Base-by-base conservation (phyloP, 495 filamentous ascomycete species). In the Trichoderma erinaceum region DNA sequence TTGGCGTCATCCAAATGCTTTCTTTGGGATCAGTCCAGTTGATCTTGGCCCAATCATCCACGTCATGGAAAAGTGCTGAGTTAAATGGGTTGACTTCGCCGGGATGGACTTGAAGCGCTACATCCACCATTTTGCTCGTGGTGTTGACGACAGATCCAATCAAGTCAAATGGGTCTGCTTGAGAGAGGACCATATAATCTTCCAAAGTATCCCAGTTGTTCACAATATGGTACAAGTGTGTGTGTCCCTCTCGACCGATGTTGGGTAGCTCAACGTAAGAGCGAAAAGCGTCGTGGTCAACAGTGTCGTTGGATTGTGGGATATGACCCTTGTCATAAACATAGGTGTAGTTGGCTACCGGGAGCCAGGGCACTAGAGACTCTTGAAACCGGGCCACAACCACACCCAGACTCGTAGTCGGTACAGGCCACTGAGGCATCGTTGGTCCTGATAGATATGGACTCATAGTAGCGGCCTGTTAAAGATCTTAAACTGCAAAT, bases 1-100 rank as follows among this genome's bases (percentile, higher is more conserved):
- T 61, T 4, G 56, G 4, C 7, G 56, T 61, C 3, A 61, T 61
- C 56, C 56, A 61, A 23, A 61, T 61, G 56, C 56, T 61, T 61
- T 61, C 56, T 16, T 61, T 61, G 29, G 56, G 56, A 32, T 32
- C 27, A 4, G 56, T 61, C 56, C 56, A 61, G 12, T 61, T 61
- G 56, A 61, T 61, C 56, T 61, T 61, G 10, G 25, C 56, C 56
- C 56, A 61, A 32, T 61, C 56, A 61, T 61, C 12, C 1, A 61
- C 27, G 15, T 61, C 56, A 2, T 61, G 56, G 16, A 61, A 61
- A 6, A 61, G 25, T 3, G 56, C 4, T 32, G 56, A 13, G 11
- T 61, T 7, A 25, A 61, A 61, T 0, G 56, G 56, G 35, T 61
- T 61, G 11, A 61, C 56, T 35, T 61, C 56, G 56, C n/a, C n/a